A percentile compares a stretch with the other conserved stretches of the same genome.
Conservation (phyloP, 116 monocot genomes). For the Trichopus zeylanicus region DNA sequence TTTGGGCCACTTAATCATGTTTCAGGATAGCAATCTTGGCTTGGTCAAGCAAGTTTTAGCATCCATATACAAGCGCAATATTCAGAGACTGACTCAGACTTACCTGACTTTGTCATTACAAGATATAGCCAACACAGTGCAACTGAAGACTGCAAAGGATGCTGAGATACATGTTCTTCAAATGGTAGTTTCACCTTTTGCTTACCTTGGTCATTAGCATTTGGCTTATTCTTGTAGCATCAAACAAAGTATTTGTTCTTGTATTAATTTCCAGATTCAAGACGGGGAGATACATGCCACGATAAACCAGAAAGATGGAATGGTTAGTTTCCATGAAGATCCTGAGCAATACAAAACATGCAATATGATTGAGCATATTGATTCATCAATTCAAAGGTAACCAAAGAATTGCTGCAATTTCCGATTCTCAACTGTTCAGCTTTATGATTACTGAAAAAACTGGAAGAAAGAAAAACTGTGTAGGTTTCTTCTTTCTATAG, state of each 20-base stretch:
- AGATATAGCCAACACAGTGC: constrained; percentile 81
- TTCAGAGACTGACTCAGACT: constrained; percentile 94
- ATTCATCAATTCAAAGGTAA: constrained; percentile 84
- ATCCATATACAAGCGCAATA: constrained; percentile 87
- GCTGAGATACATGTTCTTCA: constrained; percentile 95
- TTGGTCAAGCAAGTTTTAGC: constrained; percentile 83
- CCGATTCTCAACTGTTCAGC: background rate
- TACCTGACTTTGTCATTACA: constrained; percentile 91
- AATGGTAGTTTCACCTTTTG: constrained; percentile 66
- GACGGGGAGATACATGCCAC: constrained; percentile 92
- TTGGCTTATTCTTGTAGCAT: background rate
- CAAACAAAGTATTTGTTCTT: background rate
- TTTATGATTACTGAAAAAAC: background rate
- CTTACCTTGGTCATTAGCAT: constrained; percentile 7
- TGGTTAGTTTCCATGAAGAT: constrained; percentile 98
- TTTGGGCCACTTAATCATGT: background rate
- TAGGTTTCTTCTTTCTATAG: too few species aligned
- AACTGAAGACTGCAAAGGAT: constrained; percentile 69
- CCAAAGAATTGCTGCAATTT: constrained; percentile 4
- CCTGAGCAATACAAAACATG: constrained; percentile 93
- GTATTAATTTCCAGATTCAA: constrained; percentile 56
- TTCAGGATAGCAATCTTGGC: constrained; percentile 89
- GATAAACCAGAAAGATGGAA: constrained; percentile 96
- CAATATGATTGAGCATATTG: constrained; percentile 69
- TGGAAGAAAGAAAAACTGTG: too few species aligned